Base-by-base conservation (phyloP, 768 basidiomycete species). In the Psilocybe cubensis region DNA sequence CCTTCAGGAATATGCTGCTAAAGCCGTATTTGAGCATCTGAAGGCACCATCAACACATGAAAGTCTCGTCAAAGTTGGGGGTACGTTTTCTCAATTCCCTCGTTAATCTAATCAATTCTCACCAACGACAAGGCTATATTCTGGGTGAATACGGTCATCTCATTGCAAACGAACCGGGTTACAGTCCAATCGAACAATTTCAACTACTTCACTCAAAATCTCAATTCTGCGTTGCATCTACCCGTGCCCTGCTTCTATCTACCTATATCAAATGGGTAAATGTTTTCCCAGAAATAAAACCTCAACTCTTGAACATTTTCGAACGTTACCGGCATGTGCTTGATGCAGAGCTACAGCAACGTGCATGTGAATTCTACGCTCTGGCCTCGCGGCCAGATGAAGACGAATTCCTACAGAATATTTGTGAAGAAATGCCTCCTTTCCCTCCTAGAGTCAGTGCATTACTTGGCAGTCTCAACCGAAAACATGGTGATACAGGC, bases 191-290 rank as follows among this genome's bases (percentile, higher is more conserved):
- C 60, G 96, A 99, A 68, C 97, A 98, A 66, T 97, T 98, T 72
- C 91, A 92, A 62, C 79, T 90, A 3, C 76, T 98, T 5, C 96
- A 99, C 73, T 86, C 93, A 6, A 98, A 98, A 70, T 96, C 95
- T 12, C 94, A 96, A 70, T 92, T 94, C 68, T 97, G 96, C 68
- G 83, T 91, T 33, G 94, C 96, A 4, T 77, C 95, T 27, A 98
- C 97, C 7, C 86, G 96, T 29, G 90, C 96, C 0, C 80, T 99
- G 27, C 84, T 99, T 24, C 80, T 99, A 31, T 96, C 97, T 10
- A 98, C 97, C 0, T 99, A 99, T 70, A 89, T 98, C 78, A 99
- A 99, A 83, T 98, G 96, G 96, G 94, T 97, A 61, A 99, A 99
- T 70, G 92, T 99, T 55, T 99, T 98, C 74, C 97, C 97, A 18